phyloP scores from a whole-genome alignment of 108 stramenopile species.

The Nannochloropsis salina region DNA sequence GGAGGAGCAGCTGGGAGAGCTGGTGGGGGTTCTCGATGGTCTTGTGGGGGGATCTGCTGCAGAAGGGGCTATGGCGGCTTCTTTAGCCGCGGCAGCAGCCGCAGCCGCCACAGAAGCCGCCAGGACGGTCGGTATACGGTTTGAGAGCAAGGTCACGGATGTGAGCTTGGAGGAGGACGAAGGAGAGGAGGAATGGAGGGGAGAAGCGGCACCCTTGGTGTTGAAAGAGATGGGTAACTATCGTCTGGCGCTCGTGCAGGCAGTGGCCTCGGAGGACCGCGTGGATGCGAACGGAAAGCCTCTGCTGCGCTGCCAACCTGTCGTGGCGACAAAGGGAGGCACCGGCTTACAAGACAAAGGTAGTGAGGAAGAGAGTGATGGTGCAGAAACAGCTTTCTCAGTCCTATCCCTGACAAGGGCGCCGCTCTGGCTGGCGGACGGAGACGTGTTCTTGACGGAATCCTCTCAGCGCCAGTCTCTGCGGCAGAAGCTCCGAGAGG shows the following conservation, averaged over 20 bases:
- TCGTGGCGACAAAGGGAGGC: not conserved
- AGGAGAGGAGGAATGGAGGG: not conserved
- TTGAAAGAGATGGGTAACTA: not conserved
- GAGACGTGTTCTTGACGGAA: not conserved
- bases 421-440: conserved; percentile 14
- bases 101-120: not conserved
- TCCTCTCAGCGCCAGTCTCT: not conserved
- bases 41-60: not conserved
- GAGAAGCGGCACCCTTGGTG: not conserved
- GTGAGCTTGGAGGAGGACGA: not conserved
- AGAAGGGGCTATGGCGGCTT: not conserved
- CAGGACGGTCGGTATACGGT: not conserved
- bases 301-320: not conserved
- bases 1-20: not conserved
- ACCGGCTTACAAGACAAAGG: not conserved
- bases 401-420: not conserved
- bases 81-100: not conserved
- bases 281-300: conserved; percentile 14
- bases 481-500: not conserved
- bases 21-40: not conserved
- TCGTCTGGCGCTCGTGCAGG: not conserved
- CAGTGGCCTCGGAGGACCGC: not conserved
- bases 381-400: not conserved
- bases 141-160: not conserved
- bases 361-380: not conserved